Percentiles rank a stretch among this genome's conserved stretches.
These are phyloP conservation scores for Botrytis deweyae DNA, from an alignment of 2,329 filamentous ascomycete genomes.

Conservation along the genomic window DNA sequence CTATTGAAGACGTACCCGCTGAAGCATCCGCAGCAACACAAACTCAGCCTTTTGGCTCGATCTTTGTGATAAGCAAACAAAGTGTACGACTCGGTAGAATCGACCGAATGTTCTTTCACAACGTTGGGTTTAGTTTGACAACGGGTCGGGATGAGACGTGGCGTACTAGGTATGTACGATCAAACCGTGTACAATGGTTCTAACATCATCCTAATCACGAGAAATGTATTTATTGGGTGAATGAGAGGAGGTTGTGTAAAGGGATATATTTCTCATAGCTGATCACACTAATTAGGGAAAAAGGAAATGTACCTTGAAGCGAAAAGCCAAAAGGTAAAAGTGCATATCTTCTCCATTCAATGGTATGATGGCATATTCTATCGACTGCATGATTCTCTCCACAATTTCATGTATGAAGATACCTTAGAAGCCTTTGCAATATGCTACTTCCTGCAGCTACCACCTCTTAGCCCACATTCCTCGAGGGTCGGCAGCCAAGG, in stretches of 20 bases:
- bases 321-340: constrained; percentile 5
- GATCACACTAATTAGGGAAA: background rate
- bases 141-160: constrained; percentile 17
- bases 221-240: background rate
- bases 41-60: constrained; percentile 24
- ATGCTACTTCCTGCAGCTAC: constrained; percentile 7
- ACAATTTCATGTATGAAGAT: constrained; percentile 5
- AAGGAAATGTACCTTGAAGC: background rate
- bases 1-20: constrained; percentile 14
- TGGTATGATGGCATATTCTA: constrained; percentile 2
- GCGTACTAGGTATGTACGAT: constrained; percentile 15
- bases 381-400: constrained; percentile 18
- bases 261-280: background rate
- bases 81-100: constrained; percentile 30
- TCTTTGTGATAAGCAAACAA: constrained; percentile 30
- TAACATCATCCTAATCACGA: background rate
- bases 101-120: constrained; percentile 23
- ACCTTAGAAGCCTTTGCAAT: background rate
- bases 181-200: constrained; percentile 19
- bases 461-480: constrained; percentile 7
- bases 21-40: constrained; percentile 29
- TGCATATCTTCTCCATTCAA: constrained; percentile 12
- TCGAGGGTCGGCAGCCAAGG: constrained; percentile 15
- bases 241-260: background rate
- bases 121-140: constrained; percentile 17